These are phyloP conservation scores for sorghum (Sorghum bicolor) DNA, from an alignment of 176 grass and related monocot species.

Conservation along the genomic window DNA sequence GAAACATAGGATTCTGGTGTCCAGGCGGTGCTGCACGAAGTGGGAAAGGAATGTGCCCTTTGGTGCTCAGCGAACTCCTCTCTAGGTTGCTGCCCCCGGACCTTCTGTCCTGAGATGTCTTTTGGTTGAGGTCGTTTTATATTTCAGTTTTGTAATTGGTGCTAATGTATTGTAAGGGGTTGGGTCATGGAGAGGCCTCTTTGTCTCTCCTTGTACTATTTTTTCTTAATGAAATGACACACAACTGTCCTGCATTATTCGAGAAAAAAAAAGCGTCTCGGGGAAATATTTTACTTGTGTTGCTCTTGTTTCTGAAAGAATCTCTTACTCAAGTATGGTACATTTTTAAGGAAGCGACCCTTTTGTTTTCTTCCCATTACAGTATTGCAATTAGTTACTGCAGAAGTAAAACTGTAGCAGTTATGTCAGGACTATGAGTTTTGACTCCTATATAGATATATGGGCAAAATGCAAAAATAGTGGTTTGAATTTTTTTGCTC, in stretches of 20 bases:
- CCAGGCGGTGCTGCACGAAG: neutral
- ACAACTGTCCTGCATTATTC: neutral
- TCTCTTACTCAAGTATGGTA: neutral
- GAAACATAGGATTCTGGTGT: neutral
- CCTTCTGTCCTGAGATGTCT: neutral
- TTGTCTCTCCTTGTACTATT: neutral
- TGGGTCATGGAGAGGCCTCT: neutral
- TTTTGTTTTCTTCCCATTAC: neutral
- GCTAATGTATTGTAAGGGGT: neutral
- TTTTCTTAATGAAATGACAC: neutral
- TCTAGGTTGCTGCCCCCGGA: too few species aligned
- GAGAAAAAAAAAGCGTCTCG: neutral
- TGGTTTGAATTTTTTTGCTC: neutral
- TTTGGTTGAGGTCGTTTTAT: neutral
- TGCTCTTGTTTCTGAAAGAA: neutral
- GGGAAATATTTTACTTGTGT: neutral
- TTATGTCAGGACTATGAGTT: constrained; percentile 9
- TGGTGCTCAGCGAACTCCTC: neutral
- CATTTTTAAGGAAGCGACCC: neutral
- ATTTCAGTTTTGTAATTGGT: neutral
- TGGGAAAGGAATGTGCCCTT: neutral
- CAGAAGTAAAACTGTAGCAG: neutral
- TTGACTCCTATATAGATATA: neutral
- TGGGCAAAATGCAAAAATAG: neutral
- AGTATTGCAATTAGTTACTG: neutral